These are phyloP conservation scores for Leishmania braziliensis DNA, from an alignment of 208 protist species.

Conservation along the genomic window DNA sequence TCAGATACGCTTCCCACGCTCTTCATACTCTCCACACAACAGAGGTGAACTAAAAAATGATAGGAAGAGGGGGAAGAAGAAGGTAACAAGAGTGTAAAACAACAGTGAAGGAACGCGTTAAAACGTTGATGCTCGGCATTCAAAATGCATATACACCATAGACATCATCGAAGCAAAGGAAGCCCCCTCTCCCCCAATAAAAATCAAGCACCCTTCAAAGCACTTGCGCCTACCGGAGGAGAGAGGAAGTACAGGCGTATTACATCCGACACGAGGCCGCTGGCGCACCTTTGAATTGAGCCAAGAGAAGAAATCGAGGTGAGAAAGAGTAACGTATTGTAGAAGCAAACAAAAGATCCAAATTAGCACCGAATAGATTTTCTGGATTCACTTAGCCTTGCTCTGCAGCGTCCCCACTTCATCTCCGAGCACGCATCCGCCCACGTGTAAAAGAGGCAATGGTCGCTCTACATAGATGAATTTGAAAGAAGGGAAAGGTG, in stretches of 20 bases:
- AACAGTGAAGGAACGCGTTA: neutral
- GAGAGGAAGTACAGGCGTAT: neutral
- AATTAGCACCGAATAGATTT: neutral
- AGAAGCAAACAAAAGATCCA: neutral
- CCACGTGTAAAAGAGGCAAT: too few species aligned
- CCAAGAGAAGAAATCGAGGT: neutral
- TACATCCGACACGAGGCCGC: neutral
- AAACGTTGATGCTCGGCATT: neutral
- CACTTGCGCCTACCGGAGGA: neutral
- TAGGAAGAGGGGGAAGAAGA: neutral
- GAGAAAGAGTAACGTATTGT: neutral
- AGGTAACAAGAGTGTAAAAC: neutral
- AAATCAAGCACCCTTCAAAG: neutral
- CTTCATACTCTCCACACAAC: neutral
- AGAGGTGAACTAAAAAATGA: neutral
- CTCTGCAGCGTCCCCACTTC: neutral
- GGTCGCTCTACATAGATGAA: too few species aligned
- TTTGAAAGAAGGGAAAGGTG: too few species aligned
- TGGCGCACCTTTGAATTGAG: neutral
- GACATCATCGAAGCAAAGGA: neutral
- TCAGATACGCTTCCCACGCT: neutral
- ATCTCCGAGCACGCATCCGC: neutral
- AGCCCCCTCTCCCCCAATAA: too few species aligned
- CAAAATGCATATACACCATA: neutral
- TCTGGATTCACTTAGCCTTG: neutral